A percentile compares a stretch with the other conserved stretches of the same genome.
Evolutionary conservation across 129 eudicot species (phyloP).

Genomic region (Ambrosia trifida): DNA sequence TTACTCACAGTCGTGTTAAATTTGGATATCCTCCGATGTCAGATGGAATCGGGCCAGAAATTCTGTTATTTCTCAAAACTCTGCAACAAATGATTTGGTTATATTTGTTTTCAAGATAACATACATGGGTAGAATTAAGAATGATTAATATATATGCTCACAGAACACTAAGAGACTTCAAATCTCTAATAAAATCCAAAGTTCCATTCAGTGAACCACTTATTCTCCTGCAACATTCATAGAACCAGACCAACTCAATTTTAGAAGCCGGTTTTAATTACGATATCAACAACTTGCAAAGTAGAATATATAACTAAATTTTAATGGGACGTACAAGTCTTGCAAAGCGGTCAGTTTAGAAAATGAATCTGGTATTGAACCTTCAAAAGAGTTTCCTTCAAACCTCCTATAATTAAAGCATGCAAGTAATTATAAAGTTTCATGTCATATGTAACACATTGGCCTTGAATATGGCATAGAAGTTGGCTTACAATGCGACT

Average conservation of each 20-base stretch:
- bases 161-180: constrained; percentile 55
- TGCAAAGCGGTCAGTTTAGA: constrained; percentile 50
- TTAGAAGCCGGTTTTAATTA: not conserved
- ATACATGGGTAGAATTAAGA: not conserved
- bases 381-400: constrained; percentile 76
- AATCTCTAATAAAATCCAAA: constrained; percentile 47
- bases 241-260: not conserved
- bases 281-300: not conserved
- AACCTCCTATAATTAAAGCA: constrained; percentile 56
- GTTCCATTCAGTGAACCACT: constrained; percentile 69
- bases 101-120: not conserved
- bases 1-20: constrained; percentile 60
- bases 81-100: constrained; percentile 37
- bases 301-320: not conserved
- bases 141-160: constrained; percentile 34
- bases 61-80: constrained; percentile 57
- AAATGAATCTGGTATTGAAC: constrained; percentile 68
- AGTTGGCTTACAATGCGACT: constrained; percentile 34
- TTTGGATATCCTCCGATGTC: constrained; percentile 47
- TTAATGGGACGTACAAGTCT: constrained; percentile 51
- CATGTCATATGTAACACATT: not conserved
- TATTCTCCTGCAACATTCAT: constrained; percentile 57
- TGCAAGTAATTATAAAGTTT: not conserved
- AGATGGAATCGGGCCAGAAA: constrained; percentile 66
- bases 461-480: not conserved